These are phyloP conservation scores for Bombardia bombarda DNA, from an alignment of 495 filamentous ascomycete genomes.

Conservation along the genomic window DNA sequence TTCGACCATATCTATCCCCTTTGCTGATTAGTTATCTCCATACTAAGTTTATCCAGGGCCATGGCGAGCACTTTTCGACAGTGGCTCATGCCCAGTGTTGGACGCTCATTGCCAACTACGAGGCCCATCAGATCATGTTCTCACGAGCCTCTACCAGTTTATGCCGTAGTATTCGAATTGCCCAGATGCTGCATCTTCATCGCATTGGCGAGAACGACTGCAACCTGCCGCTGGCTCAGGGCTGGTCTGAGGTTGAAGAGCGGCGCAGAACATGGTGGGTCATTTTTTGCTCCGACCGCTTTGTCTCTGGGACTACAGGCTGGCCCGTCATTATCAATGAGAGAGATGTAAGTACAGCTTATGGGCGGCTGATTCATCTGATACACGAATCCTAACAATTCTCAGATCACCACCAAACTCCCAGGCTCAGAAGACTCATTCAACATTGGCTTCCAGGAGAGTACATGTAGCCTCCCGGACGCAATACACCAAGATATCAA, in stretches of 20 bases:
- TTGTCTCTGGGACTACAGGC: neutral
- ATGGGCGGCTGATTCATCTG: no score
- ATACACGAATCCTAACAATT: no score
- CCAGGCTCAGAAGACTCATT: constrained; percentile 8
- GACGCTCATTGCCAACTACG: constrained; percentile 4
- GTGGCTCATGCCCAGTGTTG: constrained; percentile 8
- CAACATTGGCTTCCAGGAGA: neutral
- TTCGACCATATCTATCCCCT: neutral
- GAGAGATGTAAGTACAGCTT: constrained; percentile 5
- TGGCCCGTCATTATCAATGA: constrained; percentile 6
- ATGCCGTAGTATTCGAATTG: constrained; percentile 1
- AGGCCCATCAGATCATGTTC: constrained; percentile 3
- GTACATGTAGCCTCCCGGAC: neutral
- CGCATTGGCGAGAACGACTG: neutral
- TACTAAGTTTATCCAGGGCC: constrained; percentile 12
- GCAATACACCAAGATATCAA: neutral
- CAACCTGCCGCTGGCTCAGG: neutral
- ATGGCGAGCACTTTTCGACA: constrained; percentile 4
- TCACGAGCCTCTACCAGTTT: constrained; percentile 3
- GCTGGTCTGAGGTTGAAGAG: constrained; percentile 6
- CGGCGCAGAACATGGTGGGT: constrained; percentile 9
- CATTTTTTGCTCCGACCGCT: constrained; percentile 4
- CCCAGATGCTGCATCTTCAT: constrained; percentile 8
- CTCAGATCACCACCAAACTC: constrained; percentile 5
- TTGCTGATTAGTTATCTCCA: neutral